A percentile compares a stretch with the other conserved stretches of the same genome.
These are phyloP conservation scores for Chlamydomonas eustigma DNA, from an alignment of 139 green algal genomes.

Conservation along the genomic window DNA sequence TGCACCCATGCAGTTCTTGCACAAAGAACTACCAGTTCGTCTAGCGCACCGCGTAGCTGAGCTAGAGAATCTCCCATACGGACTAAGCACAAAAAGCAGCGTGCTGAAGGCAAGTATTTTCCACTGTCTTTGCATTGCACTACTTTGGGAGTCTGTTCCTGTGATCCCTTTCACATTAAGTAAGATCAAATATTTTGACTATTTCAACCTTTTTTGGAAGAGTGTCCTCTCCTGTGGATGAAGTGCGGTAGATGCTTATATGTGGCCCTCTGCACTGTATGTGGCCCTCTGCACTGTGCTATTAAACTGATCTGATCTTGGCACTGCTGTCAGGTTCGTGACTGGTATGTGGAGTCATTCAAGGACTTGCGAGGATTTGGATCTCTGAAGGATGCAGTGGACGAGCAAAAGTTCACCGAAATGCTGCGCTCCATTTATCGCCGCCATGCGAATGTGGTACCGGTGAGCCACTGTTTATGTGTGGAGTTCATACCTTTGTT, in stretches of 20 bases:
- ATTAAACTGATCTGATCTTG: no score
- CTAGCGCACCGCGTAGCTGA: conserved; percentile 93
- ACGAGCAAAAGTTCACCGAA: conserved; percentile 90
- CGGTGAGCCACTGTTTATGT: conserved; percentile 54
- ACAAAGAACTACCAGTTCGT: conserved; percentile 93
- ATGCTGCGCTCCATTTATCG: conserved; percentile 20
- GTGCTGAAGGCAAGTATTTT: conserved; percentile 77
- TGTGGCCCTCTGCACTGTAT: no score
- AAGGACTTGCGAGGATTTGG: conserved; percentile 82
- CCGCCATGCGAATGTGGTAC: conserved; percentile 90
- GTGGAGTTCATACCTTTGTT: no score
- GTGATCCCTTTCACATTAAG: no score
- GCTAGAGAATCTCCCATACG: conserved; percentile 95
- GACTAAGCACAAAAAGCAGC: conserved; percentile 80
- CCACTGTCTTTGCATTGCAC: no score
- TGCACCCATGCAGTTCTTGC: conserved; percentile 93
- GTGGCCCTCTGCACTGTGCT: no score
- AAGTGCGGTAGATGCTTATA: no score
- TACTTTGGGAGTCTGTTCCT: no score
- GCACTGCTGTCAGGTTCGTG: conserved; percentile 68
- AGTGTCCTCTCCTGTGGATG: no score
- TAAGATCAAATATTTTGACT: no score
- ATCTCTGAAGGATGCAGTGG: conserved; percentile 50
- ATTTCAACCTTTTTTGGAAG: no score
- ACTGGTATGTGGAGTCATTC: conserved; percentile 99